These are phyloP conservation scores for Penicillium canescens DNA, from an alignment of 495 filamentous ascomycete species.

Conservation along the genomic window DNA sequence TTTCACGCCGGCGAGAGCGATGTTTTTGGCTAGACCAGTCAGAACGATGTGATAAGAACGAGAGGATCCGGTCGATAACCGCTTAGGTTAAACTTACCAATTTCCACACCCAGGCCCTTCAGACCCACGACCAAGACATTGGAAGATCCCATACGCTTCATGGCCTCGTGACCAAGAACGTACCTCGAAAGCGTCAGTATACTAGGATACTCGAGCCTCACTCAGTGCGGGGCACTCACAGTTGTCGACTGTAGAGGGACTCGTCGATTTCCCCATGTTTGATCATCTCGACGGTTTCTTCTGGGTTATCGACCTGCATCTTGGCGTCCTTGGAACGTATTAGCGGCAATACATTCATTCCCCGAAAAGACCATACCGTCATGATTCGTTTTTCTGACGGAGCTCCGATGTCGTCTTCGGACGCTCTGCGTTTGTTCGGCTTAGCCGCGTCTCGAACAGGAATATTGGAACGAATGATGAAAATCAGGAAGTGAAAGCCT, in stretches of 20 bases:
- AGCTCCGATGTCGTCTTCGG: conserved; percentile 65
- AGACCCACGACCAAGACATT: conserved; percentile 91
- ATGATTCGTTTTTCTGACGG: conserved; percentile 80
- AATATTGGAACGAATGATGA: conserved; percentile 58
- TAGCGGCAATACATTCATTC: conserved; percentile 13
- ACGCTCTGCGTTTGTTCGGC: conserved; percentile 84
- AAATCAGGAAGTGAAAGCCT: conserved; percentile 46
- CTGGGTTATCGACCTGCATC: conserved; percentile 78
- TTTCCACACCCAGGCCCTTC: conserved; percentile 94
- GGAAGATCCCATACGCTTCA: conserved; percentile 98
- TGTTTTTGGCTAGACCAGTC: conserved; percentile 78
- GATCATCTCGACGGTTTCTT: conserved; percentile 56
- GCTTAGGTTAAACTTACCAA: conserved; percentile 52
- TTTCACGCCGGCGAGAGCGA: conserved; percentile 93
- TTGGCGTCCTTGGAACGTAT: conserved; percentile 54
- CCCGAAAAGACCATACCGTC: conserved; percentile 62
- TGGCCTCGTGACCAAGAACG: conserved; percentile 97
- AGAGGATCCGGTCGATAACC: neutral
- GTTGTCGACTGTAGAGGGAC: conserved; percentile 94
- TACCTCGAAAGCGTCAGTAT: conserved; percentile 50
- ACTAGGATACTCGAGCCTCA: neutral
- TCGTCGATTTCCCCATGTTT: conserved; percentile 86
- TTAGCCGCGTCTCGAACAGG: conserved; percentile 57
- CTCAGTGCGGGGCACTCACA: conserved; percentile 48
- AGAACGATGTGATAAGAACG: neutral